Evolutionary conservation across 2,329 filamentous ascomycete species (phyloP).

Genomic region (Nigrospora osmanthi): DNA sequence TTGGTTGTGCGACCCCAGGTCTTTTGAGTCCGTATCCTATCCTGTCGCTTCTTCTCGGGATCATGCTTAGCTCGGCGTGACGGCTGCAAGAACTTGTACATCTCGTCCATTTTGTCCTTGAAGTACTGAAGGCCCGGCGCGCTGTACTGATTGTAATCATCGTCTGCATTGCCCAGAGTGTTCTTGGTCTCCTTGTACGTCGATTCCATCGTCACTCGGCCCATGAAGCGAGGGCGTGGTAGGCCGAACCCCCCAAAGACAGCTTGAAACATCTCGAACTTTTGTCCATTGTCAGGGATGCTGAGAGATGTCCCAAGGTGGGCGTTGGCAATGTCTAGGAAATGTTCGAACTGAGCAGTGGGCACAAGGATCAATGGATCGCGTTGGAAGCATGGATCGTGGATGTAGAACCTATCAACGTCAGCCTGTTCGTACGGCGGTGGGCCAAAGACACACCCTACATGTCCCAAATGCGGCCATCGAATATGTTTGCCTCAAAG

Average conservation of each 20-base stretch:
- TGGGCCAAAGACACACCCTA: slow-evolving; percentile 34
- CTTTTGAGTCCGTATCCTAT: slow-evolving; percentile 40
- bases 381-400: slow-evolving; percentile 2
- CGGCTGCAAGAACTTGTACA: slow-evolving; percentile 41
- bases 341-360: slow-evolving; percentile 53
- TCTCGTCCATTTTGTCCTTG: slow-evolving; percentile 42
- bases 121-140: slow-evolving; percentile 36
- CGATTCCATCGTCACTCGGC: slow-evolving; percentile 39
- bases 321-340: slow-evolving; percentile 59
- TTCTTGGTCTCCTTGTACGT: slow-evolving; percentile 22
- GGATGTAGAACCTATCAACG: slow-evolving; percentile 50
- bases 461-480: slow-evolving; percentile 65
- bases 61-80: slow-evolving; percentile 29
- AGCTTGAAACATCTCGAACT: slow-evolving; percentile 48
- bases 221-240: slow-evolving; percentile 61
- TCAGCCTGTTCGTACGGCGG: background rate
- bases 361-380: slow-evolving; percentile 61
- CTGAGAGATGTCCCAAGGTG: slow-evolving; percentile 43
- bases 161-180: slow-evolving; percentile 24
- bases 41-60: slow-evolving; percentile 33
- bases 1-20: slow-evolving; percentile 48
- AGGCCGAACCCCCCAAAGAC: slow-evolving; percentile 53
- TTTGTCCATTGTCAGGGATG: slow-evolving; percentile 44
- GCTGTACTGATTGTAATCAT: slow-evolving; percentile 25
- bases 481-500: slow-evolving; percentile 52